These are phyloP conservation scores for Aspergillus nanangensis DNA, from an alignment of 495 filamentous ascomycete genomes.

Conservation along the genomic window DNA sequence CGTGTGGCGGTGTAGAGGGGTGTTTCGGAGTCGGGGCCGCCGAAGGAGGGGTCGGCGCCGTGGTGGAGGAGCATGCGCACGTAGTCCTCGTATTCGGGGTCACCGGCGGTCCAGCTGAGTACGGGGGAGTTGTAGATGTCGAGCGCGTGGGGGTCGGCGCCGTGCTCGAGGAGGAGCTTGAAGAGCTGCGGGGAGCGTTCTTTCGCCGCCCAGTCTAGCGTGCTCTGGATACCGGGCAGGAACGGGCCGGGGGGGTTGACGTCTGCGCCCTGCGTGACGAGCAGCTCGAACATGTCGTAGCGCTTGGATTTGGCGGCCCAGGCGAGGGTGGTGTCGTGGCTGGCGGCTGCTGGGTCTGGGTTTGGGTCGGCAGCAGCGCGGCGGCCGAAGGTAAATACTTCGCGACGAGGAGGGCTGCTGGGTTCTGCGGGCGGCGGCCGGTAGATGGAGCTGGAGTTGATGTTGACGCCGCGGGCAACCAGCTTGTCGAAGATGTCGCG, in stretches of 20 bases:
- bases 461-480: background rate
- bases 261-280: background rate
- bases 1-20: background rate
- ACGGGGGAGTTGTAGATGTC: background rate
- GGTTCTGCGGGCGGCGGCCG: no score
- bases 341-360: no score
- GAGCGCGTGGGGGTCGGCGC: background rate
- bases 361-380: no score
- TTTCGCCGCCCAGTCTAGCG: background rate
- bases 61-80: background rate
- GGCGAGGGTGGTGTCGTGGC: background rate
- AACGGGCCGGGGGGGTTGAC: background rate
- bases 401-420: no score
- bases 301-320: background rate
- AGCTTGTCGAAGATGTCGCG: background rate
- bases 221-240: background rate
- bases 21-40: background rate
- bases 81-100: background rate
- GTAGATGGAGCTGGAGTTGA: background rate
- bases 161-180: background rate
- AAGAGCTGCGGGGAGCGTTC: background rate
- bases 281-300: background rate
- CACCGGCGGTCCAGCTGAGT: background rate
- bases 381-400: no score
- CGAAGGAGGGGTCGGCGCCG: background rate